Evolutionary conservation across 257 asterid species (phyloP).

Genomic region (Solanum medicagineum): DNA sequence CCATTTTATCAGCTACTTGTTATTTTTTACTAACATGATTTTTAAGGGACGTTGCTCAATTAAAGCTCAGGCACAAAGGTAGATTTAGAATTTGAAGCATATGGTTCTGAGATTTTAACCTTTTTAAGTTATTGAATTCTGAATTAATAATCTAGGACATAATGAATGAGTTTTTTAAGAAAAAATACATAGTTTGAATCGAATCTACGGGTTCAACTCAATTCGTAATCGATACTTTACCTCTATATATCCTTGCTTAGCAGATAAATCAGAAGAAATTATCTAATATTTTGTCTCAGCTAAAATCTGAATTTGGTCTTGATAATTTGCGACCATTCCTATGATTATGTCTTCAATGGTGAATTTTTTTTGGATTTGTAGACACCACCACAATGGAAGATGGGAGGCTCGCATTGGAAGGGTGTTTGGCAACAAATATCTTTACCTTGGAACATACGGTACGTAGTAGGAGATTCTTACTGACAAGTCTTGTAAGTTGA

Average conservation of each 20-base stretch:
- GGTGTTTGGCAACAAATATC: slow-evolving; percentile 92
- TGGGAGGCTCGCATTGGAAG: slow-evolving; percentile 99
- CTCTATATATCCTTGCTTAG: background rate
- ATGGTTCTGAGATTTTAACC: background rate
- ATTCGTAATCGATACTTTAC: background rate
- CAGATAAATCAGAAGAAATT: background rate
- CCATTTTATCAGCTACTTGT: background rate
- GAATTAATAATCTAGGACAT: background rate
- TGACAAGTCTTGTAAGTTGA: background rate
- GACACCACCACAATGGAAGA: slow-evolving; percentile 97
- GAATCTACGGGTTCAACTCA: background rate
- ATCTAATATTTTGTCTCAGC: background rate
- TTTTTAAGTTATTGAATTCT: background rate
- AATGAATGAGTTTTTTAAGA: background rate
- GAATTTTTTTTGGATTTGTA: slow-evolving; percentile 1
- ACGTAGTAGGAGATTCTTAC: slow-evolving; percentile 4
- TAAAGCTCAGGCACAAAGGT: background rate
- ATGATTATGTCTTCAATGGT: too few species aligned
- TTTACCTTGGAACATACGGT: slow-evolving; percentile 96
- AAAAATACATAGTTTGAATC: background rate
- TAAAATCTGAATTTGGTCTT: background rate
- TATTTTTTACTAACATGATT: background rate
- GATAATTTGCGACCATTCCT: too few species aligned
- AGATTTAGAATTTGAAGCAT: background rate
- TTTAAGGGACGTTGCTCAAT: background rate